Conservation (phyloP, 192 early-diverging fungal species). For the Coemansia biformis region DNA sequence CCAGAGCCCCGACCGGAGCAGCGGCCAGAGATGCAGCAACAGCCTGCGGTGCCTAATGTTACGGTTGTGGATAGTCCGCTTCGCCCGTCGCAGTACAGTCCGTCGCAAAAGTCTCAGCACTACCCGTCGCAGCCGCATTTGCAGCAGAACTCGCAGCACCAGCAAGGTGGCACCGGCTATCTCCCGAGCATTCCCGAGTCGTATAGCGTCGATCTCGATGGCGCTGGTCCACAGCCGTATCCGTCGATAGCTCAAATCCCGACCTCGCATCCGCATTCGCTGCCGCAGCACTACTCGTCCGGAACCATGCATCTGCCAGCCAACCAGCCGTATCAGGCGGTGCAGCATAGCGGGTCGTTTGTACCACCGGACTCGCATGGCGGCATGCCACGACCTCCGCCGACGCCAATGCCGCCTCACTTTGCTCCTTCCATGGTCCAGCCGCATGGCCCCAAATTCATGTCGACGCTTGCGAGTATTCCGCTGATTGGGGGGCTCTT, state of each 20-base stretch:
- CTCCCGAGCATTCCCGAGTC: not conserved
- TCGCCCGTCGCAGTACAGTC: too few species aligned
- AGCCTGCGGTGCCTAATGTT: conserved; percentile 9
- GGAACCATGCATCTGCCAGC: conserved; percentile 1
- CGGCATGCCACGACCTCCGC: not conserved
- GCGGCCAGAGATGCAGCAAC: too few species aligned
- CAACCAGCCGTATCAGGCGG: not conserved
- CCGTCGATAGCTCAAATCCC: conserved; percentile 5
- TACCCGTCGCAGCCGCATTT: conserved; percentile 4
- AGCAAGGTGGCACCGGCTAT: conserved; percentile 11
- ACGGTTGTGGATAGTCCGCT: conserved; percentile 14
- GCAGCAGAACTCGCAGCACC: conserved; percentile 6
- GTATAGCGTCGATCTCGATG: conserved; percentile 11
- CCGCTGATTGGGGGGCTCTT: conserved; percentile 40
- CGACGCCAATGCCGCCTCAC: too few species aligned
- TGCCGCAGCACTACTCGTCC: conserved; percentile 18
- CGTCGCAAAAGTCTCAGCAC: too few species aligned
- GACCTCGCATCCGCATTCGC: too few species aligned
- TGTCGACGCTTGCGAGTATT: conserved; percentile 35
- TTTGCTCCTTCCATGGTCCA: too few species aligned
- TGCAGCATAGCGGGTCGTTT: not conserved
- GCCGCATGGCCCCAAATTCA: conserved; percentile 22
- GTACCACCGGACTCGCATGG: conserved; percentile 2
- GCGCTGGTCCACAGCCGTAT: conserved; percentile 26
- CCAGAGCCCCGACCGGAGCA: not conserved